A percentile compares a stretch with the other conserved stretches of the same genome.
These are phyloP conservation scores for Tylopilus rubrobrunneus DNA, from an alignment of 768 basidiomycete genomes.

Conservation along the genomic window DNA sequence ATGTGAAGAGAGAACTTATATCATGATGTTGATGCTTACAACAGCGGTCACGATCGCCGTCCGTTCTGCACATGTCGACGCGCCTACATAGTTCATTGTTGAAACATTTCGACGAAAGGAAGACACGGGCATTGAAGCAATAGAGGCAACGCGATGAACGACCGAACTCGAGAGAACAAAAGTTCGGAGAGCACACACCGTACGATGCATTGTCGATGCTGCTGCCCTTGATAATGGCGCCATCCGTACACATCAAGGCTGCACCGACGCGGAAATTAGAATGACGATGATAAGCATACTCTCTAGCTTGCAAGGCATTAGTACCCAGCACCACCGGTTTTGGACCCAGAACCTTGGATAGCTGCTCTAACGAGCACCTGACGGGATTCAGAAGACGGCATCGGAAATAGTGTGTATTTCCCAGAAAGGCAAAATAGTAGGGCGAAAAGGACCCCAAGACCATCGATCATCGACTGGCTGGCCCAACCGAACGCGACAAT, in stretches of 20 bases:
- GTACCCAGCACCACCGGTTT: neutral
- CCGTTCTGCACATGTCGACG: conserved; percentile 87
- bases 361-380: conserved; percentile 53
- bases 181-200: conserved; percentile 42
- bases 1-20: neutral
- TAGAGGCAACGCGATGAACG: neutral
- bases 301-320: conserved; percentile 45
- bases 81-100: conserved; percentile 46
- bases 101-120: neutral
- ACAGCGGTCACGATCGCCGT: conserved; percentile 89
- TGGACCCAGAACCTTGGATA: conserved; percentile 46
- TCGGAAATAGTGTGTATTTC: neutral
- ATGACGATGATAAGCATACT: conserved; percentile 74
- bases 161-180: neutral
- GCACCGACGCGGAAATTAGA: conserved; percentile 93
- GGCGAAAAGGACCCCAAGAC: no score
- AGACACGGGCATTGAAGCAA: neutral
- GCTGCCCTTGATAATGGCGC: conserved; percentile 73
- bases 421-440: no score
- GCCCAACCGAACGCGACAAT: no score
- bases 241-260: conserved; percentile 66
- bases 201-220: conserved; percentile 94
- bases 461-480: no score
- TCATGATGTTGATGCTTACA: conserved; percentile 42
- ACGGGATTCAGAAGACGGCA: conserved; percentile 38